phyloP scores from a whole-genome alignment of 2,329 filamentous ascomycete genomes.

The Alternaria triticimaculans region DNA sequence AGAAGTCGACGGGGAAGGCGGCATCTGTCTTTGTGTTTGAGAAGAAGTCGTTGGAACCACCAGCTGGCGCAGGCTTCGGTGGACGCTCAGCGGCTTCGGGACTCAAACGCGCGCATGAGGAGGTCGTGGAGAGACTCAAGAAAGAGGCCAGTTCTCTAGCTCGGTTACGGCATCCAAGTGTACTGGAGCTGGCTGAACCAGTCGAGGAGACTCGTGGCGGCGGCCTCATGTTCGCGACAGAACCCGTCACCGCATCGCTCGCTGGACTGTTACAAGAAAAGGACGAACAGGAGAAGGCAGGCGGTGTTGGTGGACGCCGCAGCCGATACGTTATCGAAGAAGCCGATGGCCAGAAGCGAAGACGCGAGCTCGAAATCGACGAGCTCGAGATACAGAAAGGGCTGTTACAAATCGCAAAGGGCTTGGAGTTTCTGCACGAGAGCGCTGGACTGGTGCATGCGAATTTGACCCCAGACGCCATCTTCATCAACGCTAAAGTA shows the following conservation, averaged over 20 bases:
- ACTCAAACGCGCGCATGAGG: conserved; percentile 82
- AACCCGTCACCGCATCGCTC: conserved; percentile 88
- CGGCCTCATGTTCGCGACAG: conserved; percentile 93
- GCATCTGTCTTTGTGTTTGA: conserved; percentile 97
- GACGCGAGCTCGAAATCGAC: conserved; percentile 89
- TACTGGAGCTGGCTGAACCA: conserved; percentile 91
- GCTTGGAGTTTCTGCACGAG: conserved; percentile 92
- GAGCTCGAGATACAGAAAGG: conserved; percentile 98
- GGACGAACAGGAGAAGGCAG: conserved; percentile 79
- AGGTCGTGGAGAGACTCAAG: conserved; percentile 88
- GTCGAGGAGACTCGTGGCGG: conserved; percentile 93
- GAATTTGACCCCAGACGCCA: conserved; percentile 90
- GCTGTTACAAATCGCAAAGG: conserved; percentile 88
- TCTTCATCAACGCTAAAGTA: conserved; percentile 93
- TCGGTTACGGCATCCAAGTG: conserved; percentile 85
- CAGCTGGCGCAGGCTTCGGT: conserved; percentile 65
- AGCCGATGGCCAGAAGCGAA: conserved; percentile 70
- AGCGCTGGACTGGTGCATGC: conserved; percentile 93
- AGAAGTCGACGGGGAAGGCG: conserved; percentile 88
- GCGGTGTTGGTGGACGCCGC: conserved; percentile 71
- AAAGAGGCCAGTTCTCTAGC: conserved; percentile 91
- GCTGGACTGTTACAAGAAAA: conserved; percentile 83
- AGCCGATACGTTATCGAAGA: conserved; percentile 85
- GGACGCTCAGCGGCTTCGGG: conserved; percentile 66
- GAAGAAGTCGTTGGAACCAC: conserved; percentile 78